A percentile compares a stretch with the other conserved stretches of the same genome.
Evolutionary conservation across 441 rosid species (phyloP).

Genomic region (Codiaeum variegatum): DNA sequence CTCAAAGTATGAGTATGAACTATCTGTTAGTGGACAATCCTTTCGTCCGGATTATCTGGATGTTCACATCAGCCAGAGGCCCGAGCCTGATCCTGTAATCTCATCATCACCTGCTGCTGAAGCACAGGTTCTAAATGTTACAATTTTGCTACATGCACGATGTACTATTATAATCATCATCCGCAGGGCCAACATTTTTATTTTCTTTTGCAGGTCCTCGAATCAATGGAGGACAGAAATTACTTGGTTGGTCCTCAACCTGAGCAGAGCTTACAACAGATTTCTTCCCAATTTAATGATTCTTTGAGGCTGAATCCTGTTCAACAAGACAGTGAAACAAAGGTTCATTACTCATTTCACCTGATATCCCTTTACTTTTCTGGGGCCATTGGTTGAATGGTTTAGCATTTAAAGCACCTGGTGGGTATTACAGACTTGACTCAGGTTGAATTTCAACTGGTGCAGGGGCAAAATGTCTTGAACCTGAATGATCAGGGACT

Average conservation of each 20-base stretch:
- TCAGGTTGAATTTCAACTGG: slow-evolving; percentile 21
- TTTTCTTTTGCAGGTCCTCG: slow-evolving; percentile 42
- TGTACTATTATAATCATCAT: background rate
- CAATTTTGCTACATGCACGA: slow-evolving; percentile 12
- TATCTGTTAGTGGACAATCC: slow-evolving; percentile 53
- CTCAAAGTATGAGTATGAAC: slow-evolving; percentile 49
- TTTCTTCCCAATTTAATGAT: slow-evolving; percentile 58
- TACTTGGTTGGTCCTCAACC: slow-evolving; percentile 38
- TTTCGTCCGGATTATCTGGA: slow-evolving; percentile 50
- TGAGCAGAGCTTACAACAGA: slow-evolving; percentile 51
- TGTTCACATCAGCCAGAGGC: slow-evolving; percentile 44
- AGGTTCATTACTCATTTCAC: slow-evolving; percentile 34
- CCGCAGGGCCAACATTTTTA: slow-evolving; percentile 6
- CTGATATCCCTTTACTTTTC: slow-evolving; percentile 8
- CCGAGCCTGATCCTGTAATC: slow-evolving; percentile 42
- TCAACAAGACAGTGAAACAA: slow-evolving; percentile 36
- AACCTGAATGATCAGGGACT: slow-evolving; percentile 35
- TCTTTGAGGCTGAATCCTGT: slow-evolving; percentile 37
- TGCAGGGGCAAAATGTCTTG: slow-evolving; percentile 45
- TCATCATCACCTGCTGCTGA: slow-evolving; percentile 48
- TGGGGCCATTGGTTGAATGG: slow-evolving; percentile 7
- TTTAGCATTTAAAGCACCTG: slow-evolving; percentile 6
- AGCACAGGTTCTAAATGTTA: slow-evolving; percentile 46
- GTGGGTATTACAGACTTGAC: slow-evolving; percentile 7
- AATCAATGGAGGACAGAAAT: slow-evolving; percentile 49